phyloP scores from a whole-genome alignment of 2,329 filamentous ascomycete species.

The Cytospora piceicola region DNA sequence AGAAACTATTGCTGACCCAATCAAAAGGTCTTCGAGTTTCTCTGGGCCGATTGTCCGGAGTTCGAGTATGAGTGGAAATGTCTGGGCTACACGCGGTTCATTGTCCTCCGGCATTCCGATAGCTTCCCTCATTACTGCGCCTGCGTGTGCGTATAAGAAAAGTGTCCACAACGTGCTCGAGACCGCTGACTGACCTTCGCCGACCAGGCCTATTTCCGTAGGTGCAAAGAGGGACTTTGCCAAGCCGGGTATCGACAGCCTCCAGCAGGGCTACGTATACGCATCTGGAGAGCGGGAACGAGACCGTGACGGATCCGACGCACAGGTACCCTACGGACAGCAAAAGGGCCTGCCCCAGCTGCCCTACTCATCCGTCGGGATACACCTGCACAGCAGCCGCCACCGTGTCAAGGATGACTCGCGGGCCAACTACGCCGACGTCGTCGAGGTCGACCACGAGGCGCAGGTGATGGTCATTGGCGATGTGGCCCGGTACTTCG shows the following conservation, averaged over 20 bases:
- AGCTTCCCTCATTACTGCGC: slow-evolving; percentile 42
- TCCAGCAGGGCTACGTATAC: slow-evolving; percentile 43
- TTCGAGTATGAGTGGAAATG: slow-evolving; percentile 47
- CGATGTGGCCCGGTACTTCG: slow-evolving; percentile 44
- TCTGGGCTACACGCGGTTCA: slow-evolving; percentile 43
- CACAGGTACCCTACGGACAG: slow-evolving; percentile 35
- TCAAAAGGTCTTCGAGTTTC: slow-evolving; percentile 43
- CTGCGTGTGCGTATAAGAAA: slow-evolving; percentile 41
- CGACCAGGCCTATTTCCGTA: slow-evolving; percentile 40
- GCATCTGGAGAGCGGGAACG: slow-evolving; percentile 41
- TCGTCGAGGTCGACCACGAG: slow-evolving; percentile 43
- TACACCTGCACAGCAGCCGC: slow-evolving; percentile 40
- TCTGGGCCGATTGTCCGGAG: slow-evolving; percentile 43
- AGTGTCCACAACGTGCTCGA: slow-evolving; percentile 4
- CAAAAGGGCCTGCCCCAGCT: slow-evolving; percentile 37
- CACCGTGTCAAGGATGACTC: slow-evolving; percentile 43
- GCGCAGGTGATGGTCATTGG: slow-evolving; percentile 43
- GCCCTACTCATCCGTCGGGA: slow-evolving; percentile 41
- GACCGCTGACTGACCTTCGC: slow-evolving; percentile 1
- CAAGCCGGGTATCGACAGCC: slow-evolving; percentile 43
- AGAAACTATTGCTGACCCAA: slow-evolving; percentile 10
- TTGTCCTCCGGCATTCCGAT: slow-evolving; percentile 44
- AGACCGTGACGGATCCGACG: slow-evolving; percentile 23
- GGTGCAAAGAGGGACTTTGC: slow-evolving; percentile 42
- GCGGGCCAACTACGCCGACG: slow-evolving; percentile 44